A percentile compares a stretch with the other conserved stretches of the same genome.
These are phyloP conservation scores for Larix kaempferi DNA, from an alignment of 75 land plant genomes.

Conservation along the genomic window DNA sequence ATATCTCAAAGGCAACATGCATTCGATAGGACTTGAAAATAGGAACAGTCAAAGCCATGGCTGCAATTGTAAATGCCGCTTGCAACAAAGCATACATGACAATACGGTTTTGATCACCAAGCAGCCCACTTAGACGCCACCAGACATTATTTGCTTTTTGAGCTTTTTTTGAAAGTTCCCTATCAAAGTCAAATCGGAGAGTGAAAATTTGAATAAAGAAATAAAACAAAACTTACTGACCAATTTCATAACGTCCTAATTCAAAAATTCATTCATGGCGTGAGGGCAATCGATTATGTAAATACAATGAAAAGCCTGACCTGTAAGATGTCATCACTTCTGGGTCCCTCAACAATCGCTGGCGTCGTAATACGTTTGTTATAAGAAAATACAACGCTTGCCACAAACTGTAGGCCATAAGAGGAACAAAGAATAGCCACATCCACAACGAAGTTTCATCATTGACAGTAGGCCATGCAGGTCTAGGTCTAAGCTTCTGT, in stretches of 20 bases:
- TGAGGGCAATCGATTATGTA: too few species aligned
- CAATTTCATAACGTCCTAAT: neutral
- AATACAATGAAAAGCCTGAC: too few species aligned
- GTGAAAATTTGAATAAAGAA: too few species aligned
- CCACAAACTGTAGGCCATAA: constrained; percentile 85
- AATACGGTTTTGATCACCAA: constrained; percentile 82
- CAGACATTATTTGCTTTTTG: constrained; percentile 90
- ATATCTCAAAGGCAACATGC: constrained; percentile 72
- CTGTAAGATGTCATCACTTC: constrained; percentile 99
- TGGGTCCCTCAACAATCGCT: constrained; percentile 83
- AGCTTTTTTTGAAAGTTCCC: constrained; percentile 96
- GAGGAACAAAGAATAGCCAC: constrained; percentile 90
- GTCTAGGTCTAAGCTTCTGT: constrained; percentile 45
- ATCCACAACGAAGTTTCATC: constrained; percentile 56
- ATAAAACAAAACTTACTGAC: too few species aligned
- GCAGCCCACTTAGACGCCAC: constrained; percentile 90
- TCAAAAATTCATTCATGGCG: neutral
- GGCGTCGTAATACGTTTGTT: constrained; percentile 79
- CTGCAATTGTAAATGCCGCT: constrained; percentile 80
- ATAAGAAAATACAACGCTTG: constrained; percentile 86
- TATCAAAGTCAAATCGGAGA: constrained; percentile 15
- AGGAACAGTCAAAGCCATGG: constrained; percentile 85
- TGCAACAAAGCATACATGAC: constrained; percentile 82
- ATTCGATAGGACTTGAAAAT: constrained; percentile 80
- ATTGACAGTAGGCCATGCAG: constrained; percentile 86